Conservation (phyloP, 805 yeast genomes). For the Sugiyamaella floridensis region DNA sequence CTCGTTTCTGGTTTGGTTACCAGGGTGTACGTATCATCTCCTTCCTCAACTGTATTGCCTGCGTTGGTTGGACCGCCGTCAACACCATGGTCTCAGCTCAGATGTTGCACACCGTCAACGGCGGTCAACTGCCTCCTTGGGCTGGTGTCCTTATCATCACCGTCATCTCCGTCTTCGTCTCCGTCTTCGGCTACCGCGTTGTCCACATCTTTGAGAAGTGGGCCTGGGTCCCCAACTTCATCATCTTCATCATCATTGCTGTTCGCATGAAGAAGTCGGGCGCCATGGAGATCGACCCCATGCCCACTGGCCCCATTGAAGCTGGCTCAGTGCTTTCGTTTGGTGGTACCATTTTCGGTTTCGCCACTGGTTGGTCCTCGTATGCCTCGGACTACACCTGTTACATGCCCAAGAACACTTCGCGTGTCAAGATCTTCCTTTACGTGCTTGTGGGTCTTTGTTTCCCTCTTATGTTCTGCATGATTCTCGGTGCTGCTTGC, state of each 20-base stretch:
- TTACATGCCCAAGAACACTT: conserved; percentile 66
- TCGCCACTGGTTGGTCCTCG: conserved; percentile 92
- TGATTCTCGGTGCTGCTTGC: conserved; percentile 82
- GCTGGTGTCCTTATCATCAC: conserved; percentile 78
- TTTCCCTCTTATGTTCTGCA: conserved; percentile 62
- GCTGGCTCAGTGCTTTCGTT: conserved; percentile 75
- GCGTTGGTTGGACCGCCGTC: conserved; percentile 94
- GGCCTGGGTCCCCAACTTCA: conserved; percentile 80
- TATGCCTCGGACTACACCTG: conserved; percentile 89
- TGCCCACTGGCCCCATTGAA: conserved; percentile 54
- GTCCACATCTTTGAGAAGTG: conserved; percentile 79
- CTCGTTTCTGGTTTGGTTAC: conserved; percentile 74
- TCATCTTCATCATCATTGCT: conserved; percentile 68
- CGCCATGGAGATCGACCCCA: conserved; percentile 41
- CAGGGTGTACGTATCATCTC: conserved; percentile 70
- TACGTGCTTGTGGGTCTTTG: conserved; percentile 58
- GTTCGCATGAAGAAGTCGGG: conserved; percentile 65
- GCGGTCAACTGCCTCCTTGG: conserved; percentile 69
- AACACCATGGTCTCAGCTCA: conserved; percentile 88
- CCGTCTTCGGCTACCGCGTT: conserved; percentile 77
- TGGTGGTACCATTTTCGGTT: conserved; percentile 80
- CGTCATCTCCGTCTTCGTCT: conserved; percentile 55
- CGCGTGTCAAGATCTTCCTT: conserved; percentile 52
- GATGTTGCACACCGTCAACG: conserved; percentile 68
- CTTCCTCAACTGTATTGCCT: conserved; percentile 68